phyloP scores from a whole-genome alignment of 2,329 filamentous ascomycete genomes.

The Shiraia bambusicola region DNA sequence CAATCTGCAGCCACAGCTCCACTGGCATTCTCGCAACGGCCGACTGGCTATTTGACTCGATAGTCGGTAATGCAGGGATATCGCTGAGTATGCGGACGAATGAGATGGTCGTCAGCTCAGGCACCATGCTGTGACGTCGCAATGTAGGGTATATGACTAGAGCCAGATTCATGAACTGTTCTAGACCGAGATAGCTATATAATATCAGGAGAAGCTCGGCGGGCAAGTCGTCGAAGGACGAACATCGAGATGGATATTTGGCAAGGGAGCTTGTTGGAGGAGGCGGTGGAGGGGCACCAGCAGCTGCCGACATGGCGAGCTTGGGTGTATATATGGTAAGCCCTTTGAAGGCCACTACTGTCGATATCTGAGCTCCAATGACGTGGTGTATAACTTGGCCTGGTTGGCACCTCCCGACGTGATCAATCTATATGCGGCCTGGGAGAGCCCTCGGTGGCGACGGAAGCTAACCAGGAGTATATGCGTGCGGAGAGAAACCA shows the following conservation, averaged over 20 bases:
- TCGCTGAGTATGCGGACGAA: constrained; percentile 26
- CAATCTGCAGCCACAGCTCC: constrained; percentile 46
- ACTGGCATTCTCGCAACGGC: constrained; percentile 34
- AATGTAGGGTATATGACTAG: constrained; percentile 51
- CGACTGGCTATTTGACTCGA: background rate
- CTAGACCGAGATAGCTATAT: constrained; percentile 43
- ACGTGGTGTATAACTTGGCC: background rate
- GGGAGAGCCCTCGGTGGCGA: constrained; percentile 16
- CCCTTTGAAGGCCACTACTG: background rate
- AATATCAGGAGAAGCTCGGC: constrained; percentile 52
- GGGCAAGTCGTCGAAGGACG: constrained; percentile 45
- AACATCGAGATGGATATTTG: background rate
- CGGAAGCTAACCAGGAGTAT: constrained; percentile 33
- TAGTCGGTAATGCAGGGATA: background rate
- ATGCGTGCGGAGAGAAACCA: constrained; percentile 54
- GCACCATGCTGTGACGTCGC: constrained; percentile 37
- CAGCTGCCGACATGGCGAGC: constrained; percentile 25
- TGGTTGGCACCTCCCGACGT: background rate
- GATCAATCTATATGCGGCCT: constrained; percentile 40
- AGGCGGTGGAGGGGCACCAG: constrained; percentile 23
- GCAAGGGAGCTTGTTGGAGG: constrained; percentile 18
- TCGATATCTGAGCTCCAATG: background rate
- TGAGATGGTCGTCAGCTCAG: constrained; percentile 28
- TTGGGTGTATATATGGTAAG: background rate
- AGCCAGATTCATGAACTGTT: constrained; percentile 49